Evolutionary conservation across 164 flowering plant species (phyloP), one percentile per base, ranked within the genome.

Genomic region (Tetracentron sinense): DNA sequence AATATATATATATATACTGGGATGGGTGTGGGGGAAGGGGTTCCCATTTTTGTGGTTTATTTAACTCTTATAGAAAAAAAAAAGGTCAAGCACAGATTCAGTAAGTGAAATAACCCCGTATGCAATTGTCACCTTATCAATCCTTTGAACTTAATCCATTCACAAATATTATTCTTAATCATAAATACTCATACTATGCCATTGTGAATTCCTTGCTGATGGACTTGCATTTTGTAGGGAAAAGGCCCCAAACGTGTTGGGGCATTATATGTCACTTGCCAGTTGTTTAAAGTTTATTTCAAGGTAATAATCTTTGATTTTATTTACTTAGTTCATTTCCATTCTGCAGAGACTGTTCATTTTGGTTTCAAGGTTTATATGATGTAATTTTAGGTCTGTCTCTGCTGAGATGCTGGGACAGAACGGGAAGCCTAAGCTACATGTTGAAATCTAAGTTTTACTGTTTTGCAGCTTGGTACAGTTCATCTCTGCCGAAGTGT

Each of bases 241-340:
- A 95, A 95, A 84, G 97, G 97, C 33, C 78, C 96, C 35, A 95
- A 95, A 74, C 93, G 99, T 59, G 96, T 95, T 61, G 99, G 99
- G 51, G 99, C 99, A 50, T 72, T 92, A 58, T 88, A 95, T 68
- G 97, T 95, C 56, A 95, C 99, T 64, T 95, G 97, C 76, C 99
- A 95, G 74, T 73, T 95, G 64, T 95, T 95, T 76, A 95, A 92
- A 78, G 75, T 86, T 58, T 95, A 95, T 71, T 95, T 95, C 75
- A 95, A 95, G 93, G 97, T 91, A 56, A 61, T 59, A n/a, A n/a
- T n/a, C n/a, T n/a, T n/a, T n/a, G n/a, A n/a, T 6, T 42, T 27
- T 20, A 30, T n/a, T n/a, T n/a, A n/a, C n/a, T n/a, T n/a, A n/a
- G 31, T 25, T 7, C 10, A 12, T 63, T 33, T 4, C 1, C 25